Evolutionary conservation across 2,329 filamentous ascomycete genomes (phyloP), one percentile per base, ranked within the genome.

Genomic region (Aureobasidium sp.): DNA sequence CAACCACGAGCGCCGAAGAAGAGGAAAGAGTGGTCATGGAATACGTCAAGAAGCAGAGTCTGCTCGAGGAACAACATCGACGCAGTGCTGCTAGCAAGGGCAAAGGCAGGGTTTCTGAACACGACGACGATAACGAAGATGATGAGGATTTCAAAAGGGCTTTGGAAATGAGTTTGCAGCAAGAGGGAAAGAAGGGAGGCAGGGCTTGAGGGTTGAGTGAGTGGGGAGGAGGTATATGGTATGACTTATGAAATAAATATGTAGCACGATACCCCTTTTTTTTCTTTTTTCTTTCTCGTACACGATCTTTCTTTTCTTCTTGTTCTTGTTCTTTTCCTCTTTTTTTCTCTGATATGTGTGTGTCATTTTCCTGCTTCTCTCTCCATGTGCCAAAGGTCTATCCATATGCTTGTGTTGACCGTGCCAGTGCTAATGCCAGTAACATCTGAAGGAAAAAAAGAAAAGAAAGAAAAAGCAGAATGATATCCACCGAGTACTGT

Each of bases 1-100:
- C 64, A 60, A 9, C n/a, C 1, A 46, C 40, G 10, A 46, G 23
- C 8, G 70, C 69, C 67, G 70, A 72, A 78, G 81, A 27, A 71
- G 88, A 91, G 68, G 87, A 92, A 69, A 83, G 90, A 60, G 84
- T 88, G 61, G 82, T 91, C 9, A 71, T 92, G 69, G 87, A 90
- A 67, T 90, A 89, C 71, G 80, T 90, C 42, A 88, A 87, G 78
- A 87, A 85, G 75, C 87, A 91, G 75, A 90, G 87, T 70, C 69
- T 90, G 43, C 79, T 82, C 0, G 89, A 93, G 73, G 85, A 85
- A 65, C 78, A 85, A 69, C 73, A 77, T 65, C 64, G 68, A 43
- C n/a, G 15, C 5, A 67, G 60, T 58, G 63, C 61, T 61, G 64
- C 62, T 60, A 64, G 63, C 57, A 64, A 63, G 66, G 73, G 69